phyloP scores from a whole-genome alignment of 192 early-diverging fungal species.

The Linnemannia schmuckeri region DNA sequence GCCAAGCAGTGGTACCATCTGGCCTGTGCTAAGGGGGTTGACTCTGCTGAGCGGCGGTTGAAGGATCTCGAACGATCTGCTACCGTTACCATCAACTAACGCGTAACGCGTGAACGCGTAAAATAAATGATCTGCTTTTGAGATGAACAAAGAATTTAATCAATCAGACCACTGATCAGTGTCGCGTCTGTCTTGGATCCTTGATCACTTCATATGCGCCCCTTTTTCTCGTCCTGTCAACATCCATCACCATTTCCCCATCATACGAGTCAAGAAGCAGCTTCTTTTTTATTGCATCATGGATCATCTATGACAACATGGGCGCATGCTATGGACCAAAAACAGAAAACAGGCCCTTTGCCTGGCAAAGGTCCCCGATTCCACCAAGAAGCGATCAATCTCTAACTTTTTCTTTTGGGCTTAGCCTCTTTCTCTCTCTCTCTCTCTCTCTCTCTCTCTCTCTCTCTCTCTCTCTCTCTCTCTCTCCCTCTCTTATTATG shows the following conservation, averaged over 20 bases:
- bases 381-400: neutral
- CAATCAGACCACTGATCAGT: too few species aligned
- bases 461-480: too few species aligned
- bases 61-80: constrained; percentile 24
- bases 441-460: too few species aligned
- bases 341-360: too few species aligned
- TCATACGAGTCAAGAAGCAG: neutral
- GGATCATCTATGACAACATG: neutral
- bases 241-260: too few species aligned
- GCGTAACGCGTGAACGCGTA: too few species aligned
- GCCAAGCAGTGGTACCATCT: constrained; percentile 50
- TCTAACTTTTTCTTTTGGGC: neutral
- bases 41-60: constrained; percentile 36
- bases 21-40: constrained; percentile 49
- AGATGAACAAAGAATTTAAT: too few species aligned
- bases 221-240: too few species aligned
- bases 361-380: neutral
- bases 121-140: too few species aligned
- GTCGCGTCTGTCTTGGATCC: too few species aligned
- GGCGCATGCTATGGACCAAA: neutral
- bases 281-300: neutral
- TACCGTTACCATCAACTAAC: neutral
- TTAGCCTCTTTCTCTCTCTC: neutral
- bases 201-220: too few species aligned
- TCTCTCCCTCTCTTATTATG: too few species aligned